Conservation (phyloP, 2,329 filamentous ascomycete species). For the Colletotrichum camelliae region DNA sequence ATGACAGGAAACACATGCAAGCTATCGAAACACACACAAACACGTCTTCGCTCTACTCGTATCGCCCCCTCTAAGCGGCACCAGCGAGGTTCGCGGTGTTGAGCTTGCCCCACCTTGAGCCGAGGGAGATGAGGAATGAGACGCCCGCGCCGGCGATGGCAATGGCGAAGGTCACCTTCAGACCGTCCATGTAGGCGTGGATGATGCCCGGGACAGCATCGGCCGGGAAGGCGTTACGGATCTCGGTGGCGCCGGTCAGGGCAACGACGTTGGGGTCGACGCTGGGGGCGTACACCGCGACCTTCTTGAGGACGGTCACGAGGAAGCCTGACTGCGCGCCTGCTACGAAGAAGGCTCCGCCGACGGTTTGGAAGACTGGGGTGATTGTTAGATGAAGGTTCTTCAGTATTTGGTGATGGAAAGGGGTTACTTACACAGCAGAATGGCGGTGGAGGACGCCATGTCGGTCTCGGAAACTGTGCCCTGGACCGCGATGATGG, state of each 20-base stretch:
- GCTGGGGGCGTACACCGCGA: constrained; percentile 38
- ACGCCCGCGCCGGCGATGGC: constrained; percentile 53
- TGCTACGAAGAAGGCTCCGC: constrained; percentile 55
- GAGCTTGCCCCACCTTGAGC: constrained; percentile 37
- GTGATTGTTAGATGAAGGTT: neutral
- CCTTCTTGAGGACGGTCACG: constrained; percentile 44
- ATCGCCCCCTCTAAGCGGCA: neutral
- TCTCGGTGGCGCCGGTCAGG: constrained; percentile 56
- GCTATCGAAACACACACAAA: neutral
- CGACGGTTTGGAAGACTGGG: constrained; percentile 53
- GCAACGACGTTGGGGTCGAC: constrained; percentile 42
- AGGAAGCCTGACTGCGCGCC: constrained; percentile 53
- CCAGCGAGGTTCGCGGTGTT: constrained; percentile 13
- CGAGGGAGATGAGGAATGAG: constrained; percentile 38
- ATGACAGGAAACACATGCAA: neutral
- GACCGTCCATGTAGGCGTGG: constrained; percentile 65
- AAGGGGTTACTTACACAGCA: constrained; percentile 38
- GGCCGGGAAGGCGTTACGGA: constrained; percentile 55
- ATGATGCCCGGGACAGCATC: constrained; percentile 60
- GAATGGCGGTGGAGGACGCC: constrained; percentile 50
- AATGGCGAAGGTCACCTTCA: constrained; percentile 68
- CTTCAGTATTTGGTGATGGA: too few species aligned
- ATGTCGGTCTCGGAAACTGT: constrained; percentile 46
- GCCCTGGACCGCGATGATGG: constrained; percentile 55
- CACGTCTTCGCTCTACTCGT: neutral